Conservation (phyloP, 805 yeast genomes). For the Metschnikowia kofuensis region DNA sequence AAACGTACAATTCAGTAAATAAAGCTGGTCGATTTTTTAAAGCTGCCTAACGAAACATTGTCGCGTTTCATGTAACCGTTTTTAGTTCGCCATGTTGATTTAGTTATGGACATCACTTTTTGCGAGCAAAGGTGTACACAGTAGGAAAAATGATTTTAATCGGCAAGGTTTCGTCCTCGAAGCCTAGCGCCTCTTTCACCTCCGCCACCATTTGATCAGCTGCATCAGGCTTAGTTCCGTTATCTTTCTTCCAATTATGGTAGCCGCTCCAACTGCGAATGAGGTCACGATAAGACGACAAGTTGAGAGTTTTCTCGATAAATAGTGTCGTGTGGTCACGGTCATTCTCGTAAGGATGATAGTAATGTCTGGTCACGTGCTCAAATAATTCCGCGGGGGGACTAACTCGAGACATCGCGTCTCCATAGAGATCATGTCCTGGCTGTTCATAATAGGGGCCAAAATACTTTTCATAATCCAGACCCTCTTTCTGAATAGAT, state of each 20-base stretch:
- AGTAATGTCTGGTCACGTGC: slow-evolving; percentile 26
- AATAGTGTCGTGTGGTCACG: slow-evolving; percentile 19
- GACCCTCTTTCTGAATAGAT: slow-evolving; percentile 14
- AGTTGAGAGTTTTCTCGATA: slow-evolving; percentile 20
- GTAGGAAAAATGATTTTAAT: slow-evolving; percentile 55
- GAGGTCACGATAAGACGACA: slow-evolving; percentile 23
- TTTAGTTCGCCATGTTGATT: too few relatives aligned
- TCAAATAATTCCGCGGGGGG: slow-evolving; percentile 25
- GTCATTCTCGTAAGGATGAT: slow-evolving; percentile 24
- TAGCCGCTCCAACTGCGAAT: slow-evolving; percentile 39
- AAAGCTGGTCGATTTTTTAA: too few relatives aligned
- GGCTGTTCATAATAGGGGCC: slow-evolving; percentile 47
- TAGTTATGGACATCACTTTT: slow-evolving; percentile 3
- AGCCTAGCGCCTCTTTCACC: slow-evolving; percentile 40
- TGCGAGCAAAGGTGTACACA: slow-evolving; percentile 47
- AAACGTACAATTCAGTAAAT: too few relatives aligned
- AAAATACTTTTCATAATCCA: slow-evolving; percentile 41
- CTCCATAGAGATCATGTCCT: slow-evolving; percentile 42
- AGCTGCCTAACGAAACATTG: background rate
- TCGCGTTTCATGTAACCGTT: too few relatives aligned
- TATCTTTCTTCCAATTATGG: slow-evolving; percentile 35
- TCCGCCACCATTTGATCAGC: slow-evolving; percentile 47
- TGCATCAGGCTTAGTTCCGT: slow-evolving; percentile 40
- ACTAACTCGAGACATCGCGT: slow-evolving; percentile 38
- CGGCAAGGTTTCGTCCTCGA: slow-evolving; percentile 39